Evolutionary conservation across 495 filamentous ascomycete species (phyloP).

Genomic region (Venustampulla echinocandica): DNA sequence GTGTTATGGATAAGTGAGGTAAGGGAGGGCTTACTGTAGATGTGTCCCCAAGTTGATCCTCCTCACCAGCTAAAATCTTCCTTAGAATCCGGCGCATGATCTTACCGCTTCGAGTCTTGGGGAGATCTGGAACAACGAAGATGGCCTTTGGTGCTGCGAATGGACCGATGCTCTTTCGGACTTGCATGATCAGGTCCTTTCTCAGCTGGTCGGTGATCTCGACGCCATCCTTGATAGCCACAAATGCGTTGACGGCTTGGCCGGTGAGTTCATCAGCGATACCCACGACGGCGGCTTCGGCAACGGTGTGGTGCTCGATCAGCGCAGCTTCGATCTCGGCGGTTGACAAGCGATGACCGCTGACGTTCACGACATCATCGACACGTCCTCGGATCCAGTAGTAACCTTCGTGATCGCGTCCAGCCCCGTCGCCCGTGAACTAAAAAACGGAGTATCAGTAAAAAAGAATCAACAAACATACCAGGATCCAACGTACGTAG

Average conservation of each 20-base stretch:
- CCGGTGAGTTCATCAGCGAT: slow-evolving; percentile 88
- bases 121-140: slow-evolving; percentile 81
- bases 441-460: slow-evolving; percentile 27
- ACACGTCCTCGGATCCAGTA: slow-evolving; percentile 99
- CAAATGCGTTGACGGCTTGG: slow-evolving; percentile 96
- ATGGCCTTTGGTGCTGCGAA: slow-evolving; percentile 95
- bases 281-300: slow-evolving; percentile 93
- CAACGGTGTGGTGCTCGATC: slow-evolving; percentile 80
- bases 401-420: slow-evolving; percentile 95
- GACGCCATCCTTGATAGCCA: slow-evolving; percentile 80
- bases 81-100: slow-evolving; percentile 97
- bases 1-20: neutral
- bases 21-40: slow-evolving; percentile 70
- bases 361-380: slow-evolving; percentile 97
- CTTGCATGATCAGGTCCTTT: slow-evolving; percentile 90
- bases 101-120: slow-evolving; percentile 95
- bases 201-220: slow-evolving; percentile 71
- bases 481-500: slow-evolving; percentile 58
- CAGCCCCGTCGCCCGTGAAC: slow-evolving; percentile 98
- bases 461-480: neutral
- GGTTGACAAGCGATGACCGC: slow-evolving; percentile 89
- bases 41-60: slow-evolving; percentile 89
- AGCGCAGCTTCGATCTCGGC: slow-evolving; percentile 97
- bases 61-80: slow-evolving; percentile 94
- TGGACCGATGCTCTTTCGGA: slow-evolving; percentile 92